Evolutionary conservation across 352 stramenopile species (phyloP).

Genomic region (Peronospora destructor): DNA sequence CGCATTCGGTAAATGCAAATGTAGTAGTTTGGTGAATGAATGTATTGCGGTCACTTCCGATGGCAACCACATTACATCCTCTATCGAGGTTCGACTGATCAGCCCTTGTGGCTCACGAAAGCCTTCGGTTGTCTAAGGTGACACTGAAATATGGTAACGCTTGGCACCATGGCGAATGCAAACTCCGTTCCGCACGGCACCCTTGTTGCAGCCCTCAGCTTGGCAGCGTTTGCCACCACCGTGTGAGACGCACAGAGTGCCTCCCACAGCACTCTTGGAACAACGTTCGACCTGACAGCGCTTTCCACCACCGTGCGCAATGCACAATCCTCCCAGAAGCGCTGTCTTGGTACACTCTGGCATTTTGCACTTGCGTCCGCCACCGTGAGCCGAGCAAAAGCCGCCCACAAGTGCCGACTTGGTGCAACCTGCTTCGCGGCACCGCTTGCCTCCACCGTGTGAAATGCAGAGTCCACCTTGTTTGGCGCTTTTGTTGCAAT

Average conservation of each 20-base stretch:
- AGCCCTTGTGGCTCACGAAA: conserved; percentile 5
- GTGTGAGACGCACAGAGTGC: conserved; percentile 61
- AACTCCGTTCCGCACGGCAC: conserved; percentile 74
- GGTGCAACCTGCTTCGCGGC: conserved; percentile 59
- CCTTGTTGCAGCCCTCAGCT: conserved; percentile 72
- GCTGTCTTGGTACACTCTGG: conserved; percentile 72
- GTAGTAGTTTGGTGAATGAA: conserved; percentile 14
- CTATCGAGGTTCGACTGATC: conserved; percentile 14
- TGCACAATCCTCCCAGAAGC: conserved; percentile 67
- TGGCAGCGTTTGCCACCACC: conserved; percentile 70
- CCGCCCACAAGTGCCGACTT: conserved; percentile 78
- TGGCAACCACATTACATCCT: conserved; percentile 30
- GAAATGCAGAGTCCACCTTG: conserved; percentile 77
- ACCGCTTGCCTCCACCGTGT: conserved; percentile 76
- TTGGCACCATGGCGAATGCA: conserved; percentile 82
- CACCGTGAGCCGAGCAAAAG: conserved; percentile 78
- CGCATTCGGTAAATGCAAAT: conserved; percentile 7
- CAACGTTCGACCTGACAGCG: conserved; percentile 64
- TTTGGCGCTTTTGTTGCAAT: conserved; percentile 83
- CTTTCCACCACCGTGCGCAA: conserved; percentile 75
- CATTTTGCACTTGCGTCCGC: conserved; percentile 67
- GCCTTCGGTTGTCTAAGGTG: conserved; percentile 18
- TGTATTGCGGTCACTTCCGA: conserved; percentile 33
- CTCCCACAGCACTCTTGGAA: conserved; percentile 59
- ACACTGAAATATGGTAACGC: conserved; percentile 34